Conservation (phyloP, 73 alveolate genomes). For the Blepharisma japonicum region DNA sequence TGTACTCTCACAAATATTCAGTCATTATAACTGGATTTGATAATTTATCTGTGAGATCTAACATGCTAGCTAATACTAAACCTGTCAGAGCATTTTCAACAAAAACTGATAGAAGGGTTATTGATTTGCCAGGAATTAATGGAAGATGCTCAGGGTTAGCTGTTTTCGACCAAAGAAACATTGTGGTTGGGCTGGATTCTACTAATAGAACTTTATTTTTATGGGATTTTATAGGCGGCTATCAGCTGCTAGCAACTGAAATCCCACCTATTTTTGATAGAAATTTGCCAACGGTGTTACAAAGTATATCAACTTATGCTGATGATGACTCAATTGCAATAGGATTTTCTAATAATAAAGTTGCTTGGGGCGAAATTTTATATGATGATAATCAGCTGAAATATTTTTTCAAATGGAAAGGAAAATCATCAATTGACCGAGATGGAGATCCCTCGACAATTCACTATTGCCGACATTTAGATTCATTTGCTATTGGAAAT, state of each 20-base stretch:
- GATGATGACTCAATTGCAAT: not conserved
- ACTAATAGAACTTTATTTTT: not conserved
- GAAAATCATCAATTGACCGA: not conserved
- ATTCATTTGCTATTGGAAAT: too few species aligned
- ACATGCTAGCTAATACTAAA: not conserved
- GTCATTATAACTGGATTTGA: not conserved
- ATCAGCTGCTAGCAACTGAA: not conserved
- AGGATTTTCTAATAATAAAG: constrained; percentile 7
- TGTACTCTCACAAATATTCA: too few species aligned
- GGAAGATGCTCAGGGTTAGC: not conserved
- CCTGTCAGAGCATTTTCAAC: not conserved
- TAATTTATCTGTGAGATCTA: not conserved
- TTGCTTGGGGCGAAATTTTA: constrained; percentile 3
- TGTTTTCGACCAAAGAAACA: not conserved
- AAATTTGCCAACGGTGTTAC: too few species aligned
- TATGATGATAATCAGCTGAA: not conserved
- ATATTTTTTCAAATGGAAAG: constrained; percentile 21
- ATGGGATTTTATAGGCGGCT: constrained; percentile 14
- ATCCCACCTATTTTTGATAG: not conserved
- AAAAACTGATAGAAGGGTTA: not conserved
- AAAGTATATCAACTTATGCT: not conserved
- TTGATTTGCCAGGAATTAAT: not conserved
- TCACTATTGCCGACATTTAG: too few species aligned
- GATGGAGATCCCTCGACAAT: not conserved
- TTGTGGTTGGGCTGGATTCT: not conserved